Base-by-base conservation (phyloP, 345 rosid genomes). In the Mercurialis annua region DNA sequence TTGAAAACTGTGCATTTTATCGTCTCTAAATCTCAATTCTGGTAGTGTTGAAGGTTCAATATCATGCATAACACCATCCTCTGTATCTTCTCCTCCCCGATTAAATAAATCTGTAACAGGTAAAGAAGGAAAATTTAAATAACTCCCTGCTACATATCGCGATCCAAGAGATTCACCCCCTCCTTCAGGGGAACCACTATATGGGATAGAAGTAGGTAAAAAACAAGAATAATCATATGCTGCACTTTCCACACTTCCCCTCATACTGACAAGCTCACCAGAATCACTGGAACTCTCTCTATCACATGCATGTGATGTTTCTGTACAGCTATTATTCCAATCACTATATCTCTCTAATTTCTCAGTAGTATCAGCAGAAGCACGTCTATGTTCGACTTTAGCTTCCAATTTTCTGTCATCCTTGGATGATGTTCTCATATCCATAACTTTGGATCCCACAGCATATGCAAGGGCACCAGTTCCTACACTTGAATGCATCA, bases 381-480 rank as follows among this genome's bases (percentile, higher is more conserved):
- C 70, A 73, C 73, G 75, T 68, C 77, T 73, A 76, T 64, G 67
- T 78, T 79, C 82, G 71, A 69, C 73, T 59, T 81, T 70, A 68
- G 70, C 76, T 81, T 78, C 90, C 66, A 68, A 80, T 44, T 40
- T 77, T 2, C 57, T 29, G 62, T 81, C 94, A 85, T 79, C 84
- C 70, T 85, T 92, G 77, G 89, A 89, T 56, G 88, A 77, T 72
- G 84, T 85, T 79, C 98, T 81, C 84, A 87, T 83, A 75, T 92
- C 98, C 98, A 92, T 85, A 73, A 92, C 90, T 78, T 92, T 92
- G 69, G 98, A 89, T 34, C 98, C 96, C 75, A 87, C 95, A 58
- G 80, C 82, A 81, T 82, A 90, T 10, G 98, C 98, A 82, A 92
- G 96, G 49, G 85, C 73, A 51, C 98, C 98, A 70, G 95, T 89